These are phyloP conservation scores for Fusarium illudens DNA, from an alignment of 2,329 filamentous ascomycete species.

Conservation along the genomic window DNA sequence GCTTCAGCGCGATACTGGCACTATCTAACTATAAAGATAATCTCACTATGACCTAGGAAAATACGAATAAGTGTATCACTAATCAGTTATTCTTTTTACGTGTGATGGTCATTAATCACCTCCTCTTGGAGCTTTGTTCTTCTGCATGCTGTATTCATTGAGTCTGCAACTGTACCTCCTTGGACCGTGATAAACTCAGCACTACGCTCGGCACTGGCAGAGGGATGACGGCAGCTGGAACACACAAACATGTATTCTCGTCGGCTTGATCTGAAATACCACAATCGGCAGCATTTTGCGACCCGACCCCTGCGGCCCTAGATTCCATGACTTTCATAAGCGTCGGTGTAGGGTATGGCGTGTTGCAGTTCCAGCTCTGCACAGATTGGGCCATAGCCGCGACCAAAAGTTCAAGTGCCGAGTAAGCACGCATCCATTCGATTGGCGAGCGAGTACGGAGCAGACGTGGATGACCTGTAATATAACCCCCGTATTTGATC, in stretches of 20 bases:
- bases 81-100: too few species aligned
- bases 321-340: background rate
- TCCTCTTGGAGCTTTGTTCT: too few species aligned
- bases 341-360: background rate
- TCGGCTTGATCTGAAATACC: background rate
- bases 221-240: too few species aligned
- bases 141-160: too few species aligned
- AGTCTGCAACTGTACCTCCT: too few species aligned
- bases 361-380: background rate
- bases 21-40: background rate
- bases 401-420: background rate
- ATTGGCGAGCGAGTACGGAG: background rate
- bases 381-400: background rate
- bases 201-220: too few species aligned
- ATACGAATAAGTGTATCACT: background rate
- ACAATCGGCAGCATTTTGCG: background rate
- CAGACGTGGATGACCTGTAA: background rate
- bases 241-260: background rate
- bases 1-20: background rate
- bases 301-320: background rate
- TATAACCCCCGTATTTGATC: background rate
- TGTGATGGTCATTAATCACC: too few species aligned
- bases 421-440: background rate
- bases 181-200: too few species aligned
- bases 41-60: background rate